Conservation (phyloP, 1,284 basidiomycete genomes). For the Puccinia horiana region DNA sequence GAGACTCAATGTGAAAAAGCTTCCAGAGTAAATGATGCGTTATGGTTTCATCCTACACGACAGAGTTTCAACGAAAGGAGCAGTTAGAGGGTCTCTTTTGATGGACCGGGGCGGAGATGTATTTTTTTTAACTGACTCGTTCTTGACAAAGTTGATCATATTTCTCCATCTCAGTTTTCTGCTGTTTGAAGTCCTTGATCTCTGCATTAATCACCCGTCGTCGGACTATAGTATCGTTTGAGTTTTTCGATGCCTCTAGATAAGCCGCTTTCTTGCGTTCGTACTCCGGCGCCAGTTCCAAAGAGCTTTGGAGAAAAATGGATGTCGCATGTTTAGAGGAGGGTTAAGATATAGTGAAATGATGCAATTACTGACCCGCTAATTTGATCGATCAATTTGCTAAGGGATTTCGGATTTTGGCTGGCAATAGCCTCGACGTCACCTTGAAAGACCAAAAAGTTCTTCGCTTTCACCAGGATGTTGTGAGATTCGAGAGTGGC, state of each 20-base stretch:
- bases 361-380: conserved; percentile 65
- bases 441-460: conserved; percentile 99
- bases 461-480: conserved; percentile 97
- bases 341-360: neutral
- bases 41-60: conserved; percentile 71
- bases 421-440: conserved; percentile 97
- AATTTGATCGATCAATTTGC: conserved; percentile 91
- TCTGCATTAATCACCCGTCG: conserved; percentile 89
- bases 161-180: conserved; percentile 86
- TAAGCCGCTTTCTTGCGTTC: conserved; percentile 83
- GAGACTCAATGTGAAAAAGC: conserved; percentile 83
- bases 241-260: conserved; percentile 86
- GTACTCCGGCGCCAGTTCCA: conserved; percentile 85
- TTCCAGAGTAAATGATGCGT: conserved; percentile 83
- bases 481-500: conserved; percentile 81
- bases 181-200: conserved; percentile 95
- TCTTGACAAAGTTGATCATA: conserved; percentile 78
- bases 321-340: neutral
- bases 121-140: conserved; percentile 64
- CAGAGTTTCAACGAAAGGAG: neutral
- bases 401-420: conserved; percentile 86
- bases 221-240: conserved; percentile 90
- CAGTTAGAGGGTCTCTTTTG: neutral
- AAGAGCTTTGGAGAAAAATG: conserved; percentile 54
- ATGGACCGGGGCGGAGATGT: neutral